phyloP scores from a whole-genome alignment of 441 rosid genomes.

The Erysimum cheiri region DNA sequence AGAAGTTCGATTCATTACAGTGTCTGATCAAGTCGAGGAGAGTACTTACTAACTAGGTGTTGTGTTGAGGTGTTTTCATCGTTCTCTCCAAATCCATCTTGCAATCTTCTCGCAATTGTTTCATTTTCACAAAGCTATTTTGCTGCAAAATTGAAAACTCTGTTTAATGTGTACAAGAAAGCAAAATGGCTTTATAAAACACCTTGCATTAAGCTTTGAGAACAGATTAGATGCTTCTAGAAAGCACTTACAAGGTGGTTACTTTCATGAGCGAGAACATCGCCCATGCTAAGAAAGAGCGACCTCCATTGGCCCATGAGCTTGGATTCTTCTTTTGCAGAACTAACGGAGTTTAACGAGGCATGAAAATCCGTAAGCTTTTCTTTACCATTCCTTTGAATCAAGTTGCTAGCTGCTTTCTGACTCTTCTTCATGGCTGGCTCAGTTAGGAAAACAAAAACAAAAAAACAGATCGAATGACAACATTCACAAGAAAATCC shows the following conservation, averaged over 20 bases:
- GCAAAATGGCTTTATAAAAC: not conserved
- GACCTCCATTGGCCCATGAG: constrained; percentile 78
- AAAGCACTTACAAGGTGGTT: constrained; percentile 71
- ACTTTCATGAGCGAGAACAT: constrained; percentile 66
- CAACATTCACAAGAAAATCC: constrained; percentile 3
- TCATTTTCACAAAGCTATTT: constrained; percentile 51
- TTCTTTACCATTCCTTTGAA: constrained; percentile 55
- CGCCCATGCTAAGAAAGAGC: constrained; percentile 84
- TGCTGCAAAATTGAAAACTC: constrained; percentile 54
- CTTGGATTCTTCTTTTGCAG: constrained; percentile 60
- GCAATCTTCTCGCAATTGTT: constrained; percentile 71
- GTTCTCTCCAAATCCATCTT: constrained; percentile 66
- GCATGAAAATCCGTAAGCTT: constrained; percentile 49
- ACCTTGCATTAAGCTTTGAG: not conserved
- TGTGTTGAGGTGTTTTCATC: constrained; percentile 51
- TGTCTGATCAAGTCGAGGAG: constrained; percentile 7
- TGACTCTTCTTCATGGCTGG: constrained; percentile 84
- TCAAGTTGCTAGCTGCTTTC: constrained; percentile 69
- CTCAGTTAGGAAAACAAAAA: not conserved
- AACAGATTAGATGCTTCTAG: constrained; percentile 5
- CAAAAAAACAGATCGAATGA: not conserved
- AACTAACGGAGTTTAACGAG: constrained; percentile 45
- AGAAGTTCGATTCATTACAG: constrained; percentile 3
- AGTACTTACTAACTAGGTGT: constrained; percentile 17
- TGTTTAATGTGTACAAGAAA: not conserved